Evolutionary conservation across 192 early-diverging fungal species (phyloP).

Genomic region (Mortierella claussenii): DNA sequence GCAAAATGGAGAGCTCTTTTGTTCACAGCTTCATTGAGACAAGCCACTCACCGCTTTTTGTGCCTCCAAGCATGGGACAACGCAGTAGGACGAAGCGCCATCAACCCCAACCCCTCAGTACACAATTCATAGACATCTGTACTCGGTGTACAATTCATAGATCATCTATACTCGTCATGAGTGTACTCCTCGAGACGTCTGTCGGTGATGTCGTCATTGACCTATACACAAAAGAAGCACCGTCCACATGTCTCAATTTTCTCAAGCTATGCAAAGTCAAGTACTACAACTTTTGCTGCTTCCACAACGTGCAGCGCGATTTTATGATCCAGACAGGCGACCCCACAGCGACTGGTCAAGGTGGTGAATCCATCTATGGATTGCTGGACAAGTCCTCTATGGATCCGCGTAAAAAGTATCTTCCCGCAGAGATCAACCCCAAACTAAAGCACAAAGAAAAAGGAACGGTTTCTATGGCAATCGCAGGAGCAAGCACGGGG

Average conservation of each 20-base stretch:
- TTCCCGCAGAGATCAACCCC: slow-evolving; percentile 82
- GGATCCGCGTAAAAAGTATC: slow-evolving; percentile 63
- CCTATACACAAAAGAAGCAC: slow-evolving; percentile 78
- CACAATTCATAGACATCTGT: too few species aligned
- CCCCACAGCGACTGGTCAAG: slow-evolving; percentile 75
- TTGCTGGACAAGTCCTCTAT: slow-evolving; percentile 52
- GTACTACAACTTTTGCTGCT: slow-evolving; percentile 85
- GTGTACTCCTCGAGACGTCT: slow-evolving; percentile 89
- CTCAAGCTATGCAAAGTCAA: slow-evolving; percentile 92
- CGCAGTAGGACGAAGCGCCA: too few species aligned
- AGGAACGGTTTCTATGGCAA: slow-evolving; percentile 85
- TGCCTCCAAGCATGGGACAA: too few species aligned
- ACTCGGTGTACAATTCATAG: too few species aligned
- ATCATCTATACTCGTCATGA: too few species aligned
- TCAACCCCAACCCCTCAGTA: background rate
- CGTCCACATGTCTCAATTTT: slow-evolving; percentile 79
- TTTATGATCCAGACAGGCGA: slow-evolving; percentile 86
- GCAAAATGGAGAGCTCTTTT: background rate
- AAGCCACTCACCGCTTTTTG: too few species aligned
- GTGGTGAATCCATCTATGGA: slow-evolving; percentile 78
- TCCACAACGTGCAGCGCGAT: slow-evolving; percentile 83
- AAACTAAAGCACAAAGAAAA: slow-evolving; percentile 80
- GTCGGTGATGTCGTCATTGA: slow-evolving; percentile 92
- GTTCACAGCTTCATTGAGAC: background rate
- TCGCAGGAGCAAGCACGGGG: slow-evolving; percentile 54